Base-by-base conservation (phyloP, 495 filamentous ascomycete species). In the Trichoderma erinaceum region DNA sequence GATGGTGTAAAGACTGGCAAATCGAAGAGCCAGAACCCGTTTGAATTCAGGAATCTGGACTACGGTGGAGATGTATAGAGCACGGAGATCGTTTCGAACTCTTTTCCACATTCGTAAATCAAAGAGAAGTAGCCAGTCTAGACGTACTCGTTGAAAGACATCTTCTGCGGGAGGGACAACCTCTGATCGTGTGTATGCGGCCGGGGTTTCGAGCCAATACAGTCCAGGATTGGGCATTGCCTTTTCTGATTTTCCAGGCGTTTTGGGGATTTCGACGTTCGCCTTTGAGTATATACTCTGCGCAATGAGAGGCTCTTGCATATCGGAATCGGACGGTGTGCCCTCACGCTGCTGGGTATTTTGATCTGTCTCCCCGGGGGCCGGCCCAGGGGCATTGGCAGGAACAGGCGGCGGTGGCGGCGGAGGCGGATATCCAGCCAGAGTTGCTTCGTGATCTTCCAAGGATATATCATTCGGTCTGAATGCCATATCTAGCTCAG, bases 81-180 rank as follows among this genome's bases (percentile, higher is more conserved):
- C 92, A 15, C 96, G 90, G 65, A 99, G 82, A 71, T 96, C 89
- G 52, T 92, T 91, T 16, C 95, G 88, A 10, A 92, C 88, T 74
- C 92, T 93, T 80, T 99, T 99, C 95, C 95, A 99, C 78, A 99
- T 82, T 66, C 95, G 81, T 48, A 99, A 79, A 74, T 99, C 95
- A 76, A 94, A 99, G n/a, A 99, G 84, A 52, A 99, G 90, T 76
- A 98, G 83, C 90, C 91, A 97, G 76, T 99, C 95, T 4, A 99
- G 81, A 41, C 95, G 90, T 13, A 97, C 89, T 29, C 95, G 88
- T 71, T 93, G 85, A 76, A 89, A 90, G 43, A 97, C 78, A 73
- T 99, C 89, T 73, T 98, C 96, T 66, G 93, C 86, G 2, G 86
- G 76, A 21, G 89, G 90, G 6, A 90, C 77, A 32, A 81, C 76